These are phyloP conservation scores for Aspergillus sp. DNA, from an alignment of 2,329 filamentous ascomycete genomes.

Conservation along the genomic window DNA sequence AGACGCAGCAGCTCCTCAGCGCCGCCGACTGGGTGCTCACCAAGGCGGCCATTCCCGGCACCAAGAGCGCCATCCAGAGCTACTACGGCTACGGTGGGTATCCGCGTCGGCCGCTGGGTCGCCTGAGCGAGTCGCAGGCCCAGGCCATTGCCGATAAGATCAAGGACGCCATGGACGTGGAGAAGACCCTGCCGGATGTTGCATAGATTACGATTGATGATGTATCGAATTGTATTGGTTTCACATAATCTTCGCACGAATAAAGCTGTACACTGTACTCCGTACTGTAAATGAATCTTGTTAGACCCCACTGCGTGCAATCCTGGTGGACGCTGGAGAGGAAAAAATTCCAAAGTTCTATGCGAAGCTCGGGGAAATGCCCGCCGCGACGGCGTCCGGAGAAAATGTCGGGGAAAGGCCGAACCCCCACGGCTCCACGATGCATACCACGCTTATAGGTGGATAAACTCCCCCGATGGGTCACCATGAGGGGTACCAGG, in stretches of 20 bases:
- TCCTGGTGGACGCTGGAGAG: background rate
- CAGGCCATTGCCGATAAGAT: conserved; percentile 33
- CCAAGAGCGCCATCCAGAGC: conserved; percentile 78
- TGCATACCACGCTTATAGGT: conserved; percentile 17
- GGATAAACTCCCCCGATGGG: conserved; percentile 17
- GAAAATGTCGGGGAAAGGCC: background rate
- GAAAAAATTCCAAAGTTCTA: background rate
- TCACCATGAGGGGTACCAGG: background rate
- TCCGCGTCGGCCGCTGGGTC: conserved; percentile 61
- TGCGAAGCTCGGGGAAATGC: background rate
- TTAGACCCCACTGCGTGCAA: too few species aligned
- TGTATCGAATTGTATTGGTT: background rate
- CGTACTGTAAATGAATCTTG: too few species aligned
- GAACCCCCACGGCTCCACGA: background rate
- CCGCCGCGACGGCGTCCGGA: background rate
- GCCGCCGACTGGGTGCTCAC: conserved; percentile 82
- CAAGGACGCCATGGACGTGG: conserved; percentile 36
- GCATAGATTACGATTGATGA: conserved; percentile 10
- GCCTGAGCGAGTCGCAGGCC: conserved; percentile 31
- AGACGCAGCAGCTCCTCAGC: conserved; percentile 72
- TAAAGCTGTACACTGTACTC: too few species aligned
- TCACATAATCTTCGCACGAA: background rate
- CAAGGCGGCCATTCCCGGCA: conserved; percentile 79
- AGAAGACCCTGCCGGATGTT: conserved; percentile 35
- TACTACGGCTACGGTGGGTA: conserved; percentile 83